These are phyloP conservation scores for Termitomyces sp. DNA, from an alignment of 768 basidiomycete species.

Conservation along the genomic window DNA sequence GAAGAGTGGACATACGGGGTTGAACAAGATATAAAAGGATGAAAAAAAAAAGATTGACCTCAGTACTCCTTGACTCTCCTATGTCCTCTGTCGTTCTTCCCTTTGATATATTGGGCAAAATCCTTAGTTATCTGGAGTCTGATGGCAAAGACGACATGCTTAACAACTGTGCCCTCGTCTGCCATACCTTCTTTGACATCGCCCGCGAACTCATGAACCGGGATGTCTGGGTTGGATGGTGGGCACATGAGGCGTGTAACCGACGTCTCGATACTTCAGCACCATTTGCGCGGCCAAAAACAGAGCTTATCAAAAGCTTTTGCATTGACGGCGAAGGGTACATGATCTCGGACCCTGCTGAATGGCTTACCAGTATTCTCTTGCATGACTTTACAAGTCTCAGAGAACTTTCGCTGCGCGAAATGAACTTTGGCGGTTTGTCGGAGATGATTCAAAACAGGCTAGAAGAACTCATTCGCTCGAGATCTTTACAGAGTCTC, in stretches of 20 bases:
- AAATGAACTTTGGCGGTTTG: constrained; percentile 1
- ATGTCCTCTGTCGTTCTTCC: constrained; percentile 1
- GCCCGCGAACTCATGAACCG: constrained; percentile 1
- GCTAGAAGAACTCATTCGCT: background rate
- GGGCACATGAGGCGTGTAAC: background rate
- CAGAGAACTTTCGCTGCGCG: constrained; percentile 3
- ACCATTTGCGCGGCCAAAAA: background rate
- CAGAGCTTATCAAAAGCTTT: background rate
- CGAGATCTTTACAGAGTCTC: background rate
- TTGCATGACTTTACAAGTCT: constrained; percentile 1
- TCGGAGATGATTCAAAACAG: background rate
- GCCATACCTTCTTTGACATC: constrained; percentile 1
- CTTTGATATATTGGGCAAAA: background rate
- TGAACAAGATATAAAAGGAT: background rate
- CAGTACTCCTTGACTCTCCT: background rate
- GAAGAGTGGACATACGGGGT: background rate
- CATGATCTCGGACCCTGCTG: background rate
- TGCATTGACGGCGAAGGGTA: background rate
- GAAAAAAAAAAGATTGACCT: background rate
- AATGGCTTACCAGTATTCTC: background rate
- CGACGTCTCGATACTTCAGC: constrained; percentile 2
- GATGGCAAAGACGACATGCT: background rate
- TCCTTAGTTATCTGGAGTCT: background rate
- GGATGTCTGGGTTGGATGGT: constrained; percentile 1
- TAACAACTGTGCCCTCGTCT: background rate